Percentiles rank a stretch among this genome's conserved stretches.
phyloP scores from a whole-genome alignment of 2,329 filamentous ascomycete genomes.

The Didymella pomorum region DNA sequence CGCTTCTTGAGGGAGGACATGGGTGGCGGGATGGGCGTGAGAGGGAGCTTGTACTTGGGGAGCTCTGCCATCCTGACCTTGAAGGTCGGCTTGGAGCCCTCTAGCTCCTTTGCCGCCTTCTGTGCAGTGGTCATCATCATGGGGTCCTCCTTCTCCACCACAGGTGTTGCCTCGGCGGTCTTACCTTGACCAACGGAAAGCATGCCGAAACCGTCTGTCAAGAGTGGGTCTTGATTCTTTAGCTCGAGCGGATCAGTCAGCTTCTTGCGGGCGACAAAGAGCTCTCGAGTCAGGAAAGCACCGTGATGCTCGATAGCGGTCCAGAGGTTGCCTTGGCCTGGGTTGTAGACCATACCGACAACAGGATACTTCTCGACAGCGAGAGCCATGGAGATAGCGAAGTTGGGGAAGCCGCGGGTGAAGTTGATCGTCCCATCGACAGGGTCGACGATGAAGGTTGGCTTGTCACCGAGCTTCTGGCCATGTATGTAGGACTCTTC shows the following conservation, averaged over 20 bases:
- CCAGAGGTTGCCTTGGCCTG: slow-evolving; percentile 47
- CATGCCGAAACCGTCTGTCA: not conserved
- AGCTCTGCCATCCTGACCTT: slow-evolving; percentile 7
- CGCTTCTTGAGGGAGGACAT: slow-evolving; percentile 43
- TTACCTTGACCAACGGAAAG: not conserved
- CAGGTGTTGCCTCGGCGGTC: not conserved
- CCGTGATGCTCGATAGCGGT: slow-evolving; percentile 46
- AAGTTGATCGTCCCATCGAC: slow-evolving; percentile 53
- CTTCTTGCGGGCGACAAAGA: slow-evolving; percentile 13
- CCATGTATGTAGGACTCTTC: slow-evolving; percentile 48
- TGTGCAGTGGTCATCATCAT: not conserved
- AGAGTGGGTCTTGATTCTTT: not conserved
- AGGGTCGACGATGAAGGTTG: slow-evolving; percentile 51
- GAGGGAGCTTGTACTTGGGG: slow-evolving; percentile 38
- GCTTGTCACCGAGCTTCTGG: slow-evolving; percentile 39
- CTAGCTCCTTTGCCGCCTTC: not conserved
- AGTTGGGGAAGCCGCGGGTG: slow-evolving; percentile 49
- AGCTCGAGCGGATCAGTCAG: slow-evolving; percentile 3
- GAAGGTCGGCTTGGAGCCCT: slow-evolving; percentile 6
- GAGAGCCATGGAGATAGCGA: slow-evolving; percentile 45
- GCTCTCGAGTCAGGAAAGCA: slow-evolving; percentile 37
- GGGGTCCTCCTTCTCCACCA: not conserved
- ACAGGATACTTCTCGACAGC: slow-evolving; percentile 45
- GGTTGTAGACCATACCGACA: slow-evolving; percentile 49
- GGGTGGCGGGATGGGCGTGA: slow-evolving; percentile 34